Percentiles rank a stretch among this genome's conserved stretches.
Conservation (phyloP, 1,139 yeast species). For the Petasospora rhodanensis region DNA sequence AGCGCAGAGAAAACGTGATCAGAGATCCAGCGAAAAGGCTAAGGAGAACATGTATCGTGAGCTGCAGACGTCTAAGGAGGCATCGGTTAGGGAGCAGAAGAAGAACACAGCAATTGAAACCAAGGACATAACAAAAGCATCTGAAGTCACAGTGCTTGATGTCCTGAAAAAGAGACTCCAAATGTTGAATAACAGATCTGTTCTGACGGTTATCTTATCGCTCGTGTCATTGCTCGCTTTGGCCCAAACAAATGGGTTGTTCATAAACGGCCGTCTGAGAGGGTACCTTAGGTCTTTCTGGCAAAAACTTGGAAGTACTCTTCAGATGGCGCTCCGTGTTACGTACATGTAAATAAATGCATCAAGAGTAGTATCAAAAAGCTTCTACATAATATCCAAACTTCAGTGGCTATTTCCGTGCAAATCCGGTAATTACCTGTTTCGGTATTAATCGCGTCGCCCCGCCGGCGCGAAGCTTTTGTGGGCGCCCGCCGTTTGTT, state of each 20-base stretch:
- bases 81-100: constrained; percentile 7
- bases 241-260: constrained; percentile 6
- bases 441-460: too few relatives aligned
- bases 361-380: too few relatives aligned
- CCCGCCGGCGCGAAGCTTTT: too few relatives aligned
- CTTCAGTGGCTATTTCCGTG: too few relatives aligned
- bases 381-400: too few relatives aligned
- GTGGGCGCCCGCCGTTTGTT: too few relatives aligned
- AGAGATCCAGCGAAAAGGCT: constrained; percentile 1
- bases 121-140: too few relatives aligned
- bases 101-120: constrained; percentile 1
- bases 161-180: constrained; percentile 9
- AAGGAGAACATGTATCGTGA: constrained; percentile 2
- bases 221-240: constrained; percentile 8
- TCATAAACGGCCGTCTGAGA: constrained; percentile 7
- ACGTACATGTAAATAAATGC: constrained; percentile 13
- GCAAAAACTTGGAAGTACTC: constrained; percentile 7
- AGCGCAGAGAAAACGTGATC: constrained; percentile 13
- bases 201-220: constrained; percentile 8
- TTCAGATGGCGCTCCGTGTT: constrained; percentile 14
- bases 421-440: too few relatives aligned
- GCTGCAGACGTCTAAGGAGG: constrained; percentile 7
- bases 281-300: constrained; percentile 3
- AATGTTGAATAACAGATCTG: constrained; percentile 2
- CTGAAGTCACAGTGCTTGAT: constrained; percentile 6